Percentiles rank a stretch among this genome's conserved stretches.
phyloP scores from a whole-genome alignment of 1,284 basidiomycete genomes.

The Boletellus deceptivus region DNA sequence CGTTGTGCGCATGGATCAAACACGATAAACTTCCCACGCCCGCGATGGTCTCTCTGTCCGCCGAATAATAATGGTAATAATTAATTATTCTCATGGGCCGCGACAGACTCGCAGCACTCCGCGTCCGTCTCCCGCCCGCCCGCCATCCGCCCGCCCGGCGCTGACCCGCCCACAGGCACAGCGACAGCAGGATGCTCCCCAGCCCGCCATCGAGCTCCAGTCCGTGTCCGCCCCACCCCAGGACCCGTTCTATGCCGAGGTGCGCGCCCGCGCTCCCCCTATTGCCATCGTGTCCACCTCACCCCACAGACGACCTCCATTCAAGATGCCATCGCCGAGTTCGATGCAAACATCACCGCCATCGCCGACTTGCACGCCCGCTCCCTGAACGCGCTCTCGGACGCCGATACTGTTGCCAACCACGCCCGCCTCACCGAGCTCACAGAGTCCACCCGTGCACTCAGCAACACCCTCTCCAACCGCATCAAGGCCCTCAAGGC shows the following conservation, averaged over 20 bases:
- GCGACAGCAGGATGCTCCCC: constrained; percentile 23
- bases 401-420: constrained; percentile 44
- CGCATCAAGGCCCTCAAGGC: constrained; percentile 60
- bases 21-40: too few species aligned
- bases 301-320: constrained; percentile 48
- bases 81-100: constrained; percentile 21
- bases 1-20: constrained; percentile 23
- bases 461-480: constrained; percentile 62
- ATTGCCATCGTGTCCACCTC: not conserved
- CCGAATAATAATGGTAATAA: too few species aligned
- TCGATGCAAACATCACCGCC: constrained; percentile 54
- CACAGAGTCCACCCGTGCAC: constrained; percentile 58
- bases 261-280: constrained; percentile 3
- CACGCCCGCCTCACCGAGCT: constrained; percentile 53
- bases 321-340: constrained; percentile 55
- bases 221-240: constrained; percentile 5
- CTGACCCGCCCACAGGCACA: constrained; percentile 24
- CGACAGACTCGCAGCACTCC: constrained; percentile 35
- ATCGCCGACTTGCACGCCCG: constrained; percentile 61
- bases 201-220: constrained; percentile 32
- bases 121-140: constrained; percentile 16
- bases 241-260: constrained; percentile 32
- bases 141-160: too few species aligned
- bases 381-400: constrained; percentile 55
- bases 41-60: too few species aligned